A percentile compares a stretch with the other conserved stretches of the same genome.
phyloP scores from a whole-genome alignment of 192 early-diverging fungal species.

The Coemansia sp. region DNA sequence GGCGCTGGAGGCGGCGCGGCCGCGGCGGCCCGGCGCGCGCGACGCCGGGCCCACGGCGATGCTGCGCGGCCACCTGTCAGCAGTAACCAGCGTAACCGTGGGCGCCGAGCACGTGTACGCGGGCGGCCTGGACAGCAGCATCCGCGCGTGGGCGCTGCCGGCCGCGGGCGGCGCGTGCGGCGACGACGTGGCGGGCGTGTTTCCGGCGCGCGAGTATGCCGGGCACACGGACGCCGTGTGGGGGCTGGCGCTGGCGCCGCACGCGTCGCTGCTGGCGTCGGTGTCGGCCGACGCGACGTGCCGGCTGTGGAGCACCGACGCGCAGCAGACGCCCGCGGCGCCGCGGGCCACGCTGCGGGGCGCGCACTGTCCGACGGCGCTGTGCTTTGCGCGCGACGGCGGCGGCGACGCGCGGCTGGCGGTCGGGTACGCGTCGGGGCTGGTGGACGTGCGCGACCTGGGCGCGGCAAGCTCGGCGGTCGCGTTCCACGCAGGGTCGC shows the following conservation, averaged over 20 bases:
- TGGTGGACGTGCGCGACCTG: conserved; percentile 1
- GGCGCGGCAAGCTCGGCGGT: background rate
- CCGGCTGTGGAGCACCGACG: conserved; percentile 23
- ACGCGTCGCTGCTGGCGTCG: conserved; percentile 31
- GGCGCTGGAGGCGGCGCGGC: conserved; percentile 23
- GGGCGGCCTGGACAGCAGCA: conserved; percentile 35
- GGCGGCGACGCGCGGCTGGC: conserved; percentile 5
- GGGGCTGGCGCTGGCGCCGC: conserved; percentile 26
- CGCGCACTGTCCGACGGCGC: background rate
- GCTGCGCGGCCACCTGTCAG: conserved; percentile 39
- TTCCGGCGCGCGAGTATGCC: conserved; percentile 16
- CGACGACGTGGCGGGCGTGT: conserved; percentile 9
- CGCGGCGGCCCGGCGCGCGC: background rate
- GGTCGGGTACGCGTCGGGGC: conserved; percentile 2
- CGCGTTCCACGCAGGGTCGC: background rate
- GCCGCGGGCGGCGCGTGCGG: conserved; percentile 6
- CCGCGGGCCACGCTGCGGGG: background rate
- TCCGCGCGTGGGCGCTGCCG: conserved; percentile 32
- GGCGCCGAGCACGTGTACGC: conserved; percentile 23
- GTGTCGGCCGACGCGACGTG: conserved; percentile 38
- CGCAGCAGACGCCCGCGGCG: background rate
- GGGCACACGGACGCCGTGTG: conserved; percentile 44
- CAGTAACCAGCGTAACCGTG: conserved; percentile 31
- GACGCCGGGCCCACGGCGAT: conserved; percentile 15
- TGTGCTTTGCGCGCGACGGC: conserved; percentile 9